Base-by-base conservation (phyloP, 495 filamentous ascomycete genomes). In the Aspergillus diversus region DNA sequence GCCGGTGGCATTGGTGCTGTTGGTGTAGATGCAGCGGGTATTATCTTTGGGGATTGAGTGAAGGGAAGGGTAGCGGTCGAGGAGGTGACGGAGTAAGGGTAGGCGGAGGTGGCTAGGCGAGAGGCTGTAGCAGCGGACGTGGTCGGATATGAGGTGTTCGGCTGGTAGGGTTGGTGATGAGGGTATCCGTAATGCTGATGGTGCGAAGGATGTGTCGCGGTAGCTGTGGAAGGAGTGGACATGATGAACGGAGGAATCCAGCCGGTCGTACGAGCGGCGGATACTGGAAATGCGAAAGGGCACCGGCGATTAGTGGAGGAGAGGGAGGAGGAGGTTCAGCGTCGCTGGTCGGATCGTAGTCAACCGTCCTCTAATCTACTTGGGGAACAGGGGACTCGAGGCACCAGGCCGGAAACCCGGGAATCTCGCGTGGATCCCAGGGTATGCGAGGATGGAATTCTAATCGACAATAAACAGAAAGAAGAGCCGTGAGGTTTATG, bases 161-260 rank as follows among this genome's bases (percentile, higher is more conserved):
- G 73, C 60, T 83, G 83, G 71, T 87, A 90, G 62, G 77, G 65
- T 65, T 83, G 86, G 64, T 90, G 89, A 75, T 90, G 89, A 70
- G 88, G 85, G 69, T 89, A 85, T 63, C 83, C 80, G 76, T 89
- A 90, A 69, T 84, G 84, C 65, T 87, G 89, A 67, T 89, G 89
- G 66, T 66, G 66, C 61, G 85, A 85, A 65, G 86, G 84, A 71
- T 90, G 83, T 66, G 90, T 91, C 65, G 90, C 88, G 63, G 89
- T 91, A 51, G 89, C 90, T 52, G 89, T 92, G 52, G 91, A 93
- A 50, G 91, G 91, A 16, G 91, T 92, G 79, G 92, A 94, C 92
- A 96, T 96, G 71, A 69, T 78, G 75, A 64, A 74, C 59, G 53
- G 63, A 66, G 63, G 59, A 69, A 68, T 68, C 67, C 69, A 46